phyloP scores from a whole-genome alignment of 495 filamentous ascomycete genomes.

The Neurospora sp. region DNA sequence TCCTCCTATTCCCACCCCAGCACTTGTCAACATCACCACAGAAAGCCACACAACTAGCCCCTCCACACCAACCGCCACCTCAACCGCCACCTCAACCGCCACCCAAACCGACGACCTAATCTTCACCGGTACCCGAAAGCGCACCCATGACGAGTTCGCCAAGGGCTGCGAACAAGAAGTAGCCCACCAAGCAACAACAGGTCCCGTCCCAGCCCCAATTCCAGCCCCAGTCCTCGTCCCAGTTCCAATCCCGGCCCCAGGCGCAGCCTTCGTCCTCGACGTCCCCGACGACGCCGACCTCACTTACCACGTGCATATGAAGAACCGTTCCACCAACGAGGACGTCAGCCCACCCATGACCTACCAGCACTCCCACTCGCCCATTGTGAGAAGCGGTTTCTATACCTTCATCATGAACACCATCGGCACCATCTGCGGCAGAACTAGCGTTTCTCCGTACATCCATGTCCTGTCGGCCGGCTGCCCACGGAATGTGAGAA shows the following conservation, averaged over 20 bases:
- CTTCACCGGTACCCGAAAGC: background rate
- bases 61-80: background rate
- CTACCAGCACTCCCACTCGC: background rate
- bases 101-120: background rate
- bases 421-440: background rate
- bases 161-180: background rate
- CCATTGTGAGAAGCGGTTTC: background rate
- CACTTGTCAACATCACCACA: background rate
- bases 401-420: background rate
- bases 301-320: constrained; percentile 3
- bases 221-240: background rate
- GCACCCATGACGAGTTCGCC: background rate
- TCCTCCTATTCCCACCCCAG: background rate
- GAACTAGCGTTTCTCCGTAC: background rate
- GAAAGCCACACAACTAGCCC: background rate
- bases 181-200: background rate
- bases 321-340: background rate
- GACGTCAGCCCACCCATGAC: background rate
- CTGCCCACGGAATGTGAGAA: background rate
- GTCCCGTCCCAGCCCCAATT: background rate
- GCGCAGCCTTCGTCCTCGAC: background rate
- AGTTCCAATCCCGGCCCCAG: background rate
- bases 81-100: background rate
- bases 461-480: background rate
- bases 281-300: background rate